phyloP scores from a whole-genome alignment of 2,329 filamentous ascomycete genomes.

The Aspergillus sp. region DNA sequence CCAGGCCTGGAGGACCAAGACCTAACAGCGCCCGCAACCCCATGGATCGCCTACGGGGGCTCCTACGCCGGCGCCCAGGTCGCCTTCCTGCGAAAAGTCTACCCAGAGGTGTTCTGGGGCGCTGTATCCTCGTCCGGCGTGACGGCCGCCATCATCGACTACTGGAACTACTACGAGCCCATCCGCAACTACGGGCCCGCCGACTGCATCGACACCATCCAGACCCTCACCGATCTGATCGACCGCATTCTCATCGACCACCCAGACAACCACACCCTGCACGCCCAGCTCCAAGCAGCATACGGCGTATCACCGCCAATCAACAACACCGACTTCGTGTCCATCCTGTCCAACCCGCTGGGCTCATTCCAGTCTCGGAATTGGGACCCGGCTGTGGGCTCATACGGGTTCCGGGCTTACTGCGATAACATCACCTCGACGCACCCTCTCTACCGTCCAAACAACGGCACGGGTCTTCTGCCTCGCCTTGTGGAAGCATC shows the following conservation, averaged over 20 bases:
- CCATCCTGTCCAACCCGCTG: slow-evolving; percentile 44
- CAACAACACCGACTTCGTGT: slow-evolving; percentile 20
- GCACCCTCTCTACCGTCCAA: slow-evolving; percentile 42
- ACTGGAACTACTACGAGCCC: slow-evolving; percentile 65
- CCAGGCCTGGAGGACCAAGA: slow-evolving; percentile 66
- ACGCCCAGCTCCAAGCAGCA: slow-evolving; percentile 51
- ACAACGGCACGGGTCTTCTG: slow-evolving; percentile 30
- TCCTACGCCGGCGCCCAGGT: slow-evolving; percentile 81
- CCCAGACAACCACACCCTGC: slow-evolving; percentile 43
- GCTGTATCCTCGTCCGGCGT: slow-evolving; percentile 80
- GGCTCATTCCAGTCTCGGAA: slow-evolving; percentile 56
- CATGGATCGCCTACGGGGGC: slow-evolving; percentile 79
- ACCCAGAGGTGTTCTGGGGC: slow-evolving; percentile 76
- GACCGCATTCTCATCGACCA: slow-evolving; percentile 58
- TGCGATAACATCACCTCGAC: slow-evolving; percentile 57
- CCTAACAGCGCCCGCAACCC: slow-evolving; percentile 63
- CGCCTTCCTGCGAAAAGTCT: slow-evolving; percentile 72
- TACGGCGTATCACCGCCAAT: slow-evolving; percentile 47
- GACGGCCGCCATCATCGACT: slow-evolving; percentile 74
- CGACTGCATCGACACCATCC: slow-evolving; percentile 64
- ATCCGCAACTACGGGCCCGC: slow-evolving; percentile 57
- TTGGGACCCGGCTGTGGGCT: slow-evolving; percentile 59
- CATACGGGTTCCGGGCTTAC: slow-evolving; percentile 51
- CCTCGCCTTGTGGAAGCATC: slow-evolving; percentile 13
- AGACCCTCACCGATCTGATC: slow-evolving; percentile 59